Evolutionary conservation across 73 alveolate species (phyloP).

Genomic region (Paramecium tetraurelia): DNA sequence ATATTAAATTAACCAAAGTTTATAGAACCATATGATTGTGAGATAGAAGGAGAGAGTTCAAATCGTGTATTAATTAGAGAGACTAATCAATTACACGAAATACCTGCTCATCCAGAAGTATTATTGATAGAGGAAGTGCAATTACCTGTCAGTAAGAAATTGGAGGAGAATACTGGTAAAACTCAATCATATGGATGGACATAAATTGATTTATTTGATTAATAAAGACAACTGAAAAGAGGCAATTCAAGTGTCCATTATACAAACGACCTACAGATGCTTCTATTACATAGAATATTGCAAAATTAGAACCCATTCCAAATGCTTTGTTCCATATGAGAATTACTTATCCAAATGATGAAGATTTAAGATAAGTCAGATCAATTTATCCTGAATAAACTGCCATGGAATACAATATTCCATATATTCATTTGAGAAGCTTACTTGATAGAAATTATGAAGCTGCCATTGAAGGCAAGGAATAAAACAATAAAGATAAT

Average conservation of each 20-base stretch:
- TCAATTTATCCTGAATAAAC: conserved; percentile 61
- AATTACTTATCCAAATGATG: conserved; percentile 60
- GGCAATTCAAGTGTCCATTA: conserved; percentile 59
- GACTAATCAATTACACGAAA: conserved; percentile 25
- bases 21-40: conserved; percentile 55
- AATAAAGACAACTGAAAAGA: conserved; percentile 56
- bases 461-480: not conserved
- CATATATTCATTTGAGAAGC: conserved; percentile 56
- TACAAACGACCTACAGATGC: conserved; percentile 55
- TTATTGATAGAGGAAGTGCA: conserved; percentile 30
- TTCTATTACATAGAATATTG: conserved; percentile 46
- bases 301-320: conserved; percentile 59
- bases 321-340: conserved; percentile 57
- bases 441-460: conserved; percentile 43
- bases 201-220: conserved; percentile 54
- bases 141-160: conserved; percentile 36
- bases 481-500: not conserved
- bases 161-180: conserved; percentile 48
- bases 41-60: conserved; percentile 43
- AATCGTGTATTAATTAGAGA: conserved; percentile 50
- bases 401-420: conserved; percentile 50
- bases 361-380: conserved; percentile 52
- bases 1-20: conserved; percentile 23
- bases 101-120: conserved; percentile 53
- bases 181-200: conserved; percentile 58